phyloP scores from a whole-genome alignment of 2,329 filamentous ascomycete species.

The Hypoxylon rubiginosum region DNA sequence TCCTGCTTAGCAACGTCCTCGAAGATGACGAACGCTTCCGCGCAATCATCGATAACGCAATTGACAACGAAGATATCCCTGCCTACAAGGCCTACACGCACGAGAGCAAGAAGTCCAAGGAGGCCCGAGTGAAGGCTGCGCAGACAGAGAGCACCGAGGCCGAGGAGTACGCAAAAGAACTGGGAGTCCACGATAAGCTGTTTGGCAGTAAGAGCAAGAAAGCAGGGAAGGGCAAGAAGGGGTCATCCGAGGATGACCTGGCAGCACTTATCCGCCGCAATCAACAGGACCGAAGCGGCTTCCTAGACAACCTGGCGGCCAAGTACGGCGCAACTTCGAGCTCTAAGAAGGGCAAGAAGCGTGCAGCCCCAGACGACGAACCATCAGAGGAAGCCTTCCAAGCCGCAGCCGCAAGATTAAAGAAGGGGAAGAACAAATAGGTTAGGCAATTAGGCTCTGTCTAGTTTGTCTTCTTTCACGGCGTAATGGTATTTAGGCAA shows the following conservation, averaged over 20 bases:
- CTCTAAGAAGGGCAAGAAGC: slow-evolving; percentile 66
- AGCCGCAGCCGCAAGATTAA: slow-evolving; percentile 66
- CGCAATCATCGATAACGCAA: slow-evolving; percentile 83
- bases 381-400: slow-evolving; percentile 73
- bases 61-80: slow-evolving; percentile 76
- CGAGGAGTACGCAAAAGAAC: slow-evolving; percentile 78
- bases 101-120: slow-evolving; percentile 76
- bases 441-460: slow-evolving; percentile 20
- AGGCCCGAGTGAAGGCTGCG: slow-evolving; percentile 71
- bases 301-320: slow-evolving; percentile 80
- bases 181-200: slow-evolving; percentile 79
- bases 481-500: slow-evolving; percentile 29
- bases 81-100: slow-evolving; percentile 77
- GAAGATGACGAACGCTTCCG: slow-evolving; percentile 90
- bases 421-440: slow-evolving; percentile 48
- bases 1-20: slow-evolving; percentile 88
- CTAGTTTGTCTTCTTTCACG: slow-evolving; percentile 23
- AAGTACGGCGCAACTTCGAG: slow-evolving; percentile 73
- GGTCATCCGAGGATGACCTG: slow-evolving; percentile 66
- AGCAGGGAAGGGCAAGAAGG: slow-evolving; percentile 58
- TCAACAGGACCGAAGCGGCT: slow-evolving; percentile 73
- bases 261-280: slow-evolving; percentile 81
- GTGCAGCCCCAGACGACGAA: slow-evolving; percentile 71
- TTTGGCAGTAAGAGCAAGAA: slow-evolving; percentile 67
- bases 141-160: slow-evolving; percentile 79